A percentile compares a stretch with the other conserved stretches of the same genome.
These are phyloP conservation scores for Metschnikowia borealis DNA, from an alignment of 805 yeast genomes.

Conservation along the genomic window DNA sequence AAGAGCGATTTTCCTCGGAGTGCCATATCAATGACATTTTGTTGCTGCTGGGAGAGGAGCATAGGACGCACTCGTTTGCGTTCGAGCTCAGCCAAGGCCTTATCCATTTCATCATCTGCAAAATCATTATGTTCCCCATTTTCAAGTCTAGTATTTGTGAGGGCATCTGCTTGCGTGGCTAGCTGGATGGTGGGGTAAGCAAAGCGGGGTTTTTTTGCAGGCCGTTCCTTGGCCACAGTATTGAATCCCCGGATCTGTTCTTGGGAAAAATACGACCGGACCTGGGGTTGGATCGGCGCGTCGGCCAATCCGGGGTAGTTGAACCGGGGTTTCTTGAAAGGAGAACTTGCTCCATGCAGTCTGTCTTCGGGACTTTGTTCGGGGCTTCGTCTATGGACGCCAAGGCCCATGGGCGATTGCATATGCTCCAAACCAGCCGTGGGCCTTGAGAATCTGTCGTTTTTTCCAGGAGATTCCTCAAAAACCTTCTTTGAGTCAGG, in stretches of 20 bases:
- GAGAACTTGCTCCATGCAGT: neutral
- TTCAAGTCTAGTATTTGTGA: too few relatives aligned
- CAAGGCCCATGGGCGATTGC: neutral
- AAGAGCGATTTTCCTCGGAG: conserved; percentile 52
- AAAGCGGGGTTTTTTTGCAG: neutral
- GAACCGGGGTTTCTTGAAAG: neutral
- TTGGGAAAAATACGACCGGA: conserved; percentile 12
- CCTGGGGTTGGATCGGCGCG: neutral
- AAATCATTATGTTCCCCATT: too few relatives aligned
- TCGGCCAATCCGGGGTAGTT: neutral
- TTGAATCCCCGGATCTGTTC: conserved; percentile 12
- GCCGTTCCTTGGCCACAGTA: conserved; percentile 1
- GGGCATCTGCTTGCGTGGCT: conserved; percentile 19
- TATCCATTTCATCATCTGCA: too few relatives aligned
- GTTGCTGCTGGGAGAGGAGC: conserved; percentile 52
- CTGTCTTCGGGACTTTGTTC: too few relatives aligned
- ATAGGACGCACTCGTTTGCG: conserved; percentile 35
- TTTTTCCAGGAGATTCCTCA: too few relatives aligned
- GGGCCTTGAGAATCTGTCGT: too few relatives aligned
- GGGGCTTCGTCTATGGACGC: too few relatives aligned
- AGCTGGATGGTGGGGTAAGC: conserved; percentile 26
- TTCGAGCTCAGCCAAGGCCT: neutral
- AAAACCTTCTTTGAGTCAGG: too few relatives aligned
- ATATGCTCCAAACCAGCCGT: neutral
- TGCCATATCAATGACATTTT: conserved; percentile 60